These are phyloP conservation scores for Penicillium mononematosum DNA, from an alignment of 495 filamentous ascomycete species.

Conservation along the genomic window DNA sequence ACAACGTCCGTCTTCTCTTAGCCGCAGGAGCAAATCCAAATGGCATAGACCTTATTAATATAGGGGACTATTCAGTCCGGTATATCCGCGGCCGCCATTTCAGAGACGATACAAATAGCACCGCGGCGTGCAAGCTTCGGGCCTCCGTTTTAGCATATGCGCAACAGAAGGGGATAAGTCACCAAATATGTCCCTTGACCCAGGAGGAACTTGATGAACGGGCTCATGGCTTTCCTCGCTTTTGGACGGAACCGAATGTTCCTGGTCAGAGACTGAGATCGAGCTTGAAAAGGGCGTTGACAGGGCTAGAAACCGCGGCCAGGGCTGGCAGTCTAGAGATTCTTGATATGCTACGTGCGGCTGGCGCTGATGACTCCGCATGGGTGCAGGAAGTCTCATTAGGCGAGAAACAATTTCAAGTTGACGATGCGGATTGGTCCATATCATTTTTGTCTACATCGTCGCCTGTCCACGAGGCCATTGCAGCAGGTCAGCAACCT, in stretches of 20 bases:
- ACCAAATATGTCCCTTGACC: background rate
- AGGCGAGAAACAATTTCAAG: background rate
- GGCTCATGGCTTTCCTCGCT: background rate
- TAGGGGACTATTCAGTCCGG: background rate
- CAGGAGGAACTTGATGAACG: background rate
- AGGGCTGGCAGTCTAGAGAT: background rate
- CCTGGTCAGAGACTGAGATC: background rate
- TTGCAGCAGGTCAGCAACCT: background rate
- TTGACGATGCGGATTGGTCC: background rate
- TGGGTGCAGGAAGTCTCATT: background rate
- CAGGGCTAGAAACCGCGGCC: background rate
- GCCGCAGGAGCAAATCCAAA: background rate
- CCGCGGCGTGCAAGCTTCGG: background rate
- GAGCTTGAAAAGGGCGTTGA: background rate
- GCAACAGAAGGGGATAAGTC: background rate
- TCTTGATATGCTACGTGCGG: background rate
- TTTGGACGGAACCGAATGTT: background rate
- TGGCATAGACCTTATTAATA: background rate
- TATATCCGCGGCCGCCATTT: slow-evolving; percentile 1
- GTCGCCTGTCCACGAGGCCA: background rate
- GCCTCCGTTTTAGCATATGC: background rate
- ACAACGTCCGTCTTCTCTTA: slow-evolving; percentile 3
- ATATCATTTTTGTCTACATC: background rate
- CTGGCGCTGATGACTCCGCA: background rate
- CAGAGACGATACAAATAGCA: background rate